phyloP scores from a whole-genome alignment of 148 eudicot species.

The Polygonum aviculare region DNA sequence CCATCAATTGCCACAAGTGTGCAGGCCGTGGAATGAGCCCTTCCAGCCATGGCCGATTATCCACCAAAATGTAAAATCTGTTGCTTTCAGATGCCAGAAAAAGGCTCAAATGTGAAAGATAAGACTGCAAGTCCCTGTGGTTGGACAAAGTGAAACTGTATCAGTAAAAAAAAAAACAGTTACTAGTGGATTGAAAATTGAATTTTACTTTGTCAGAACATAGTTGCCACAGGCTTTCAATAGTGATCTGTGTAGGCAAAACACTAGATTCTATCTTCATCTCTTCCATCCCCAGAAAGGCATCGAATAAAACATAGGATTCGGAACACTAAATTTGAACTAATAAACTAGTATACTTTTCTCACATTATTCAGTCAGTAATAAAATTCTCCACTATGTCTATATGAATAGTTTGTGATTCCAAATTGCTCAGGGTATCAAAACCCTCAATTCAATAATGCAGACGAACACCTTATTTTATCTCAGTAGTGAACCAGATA shows the following conservation, averaged over 20 bases:
- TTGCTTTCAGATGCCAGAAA: constrained; percentile 66
- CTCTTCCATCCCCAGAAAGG: not conserved
- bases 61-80: constrained; percentile 70
- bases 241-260: not conserved
- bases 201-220: not conserved
- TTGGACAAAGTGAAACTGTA: not conserved
- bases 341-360: not conserved
- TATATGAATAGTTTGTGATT: not conserved
- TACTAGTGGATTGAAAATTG: not conserved
- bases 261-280: not conserved
- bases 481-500: not conserved
- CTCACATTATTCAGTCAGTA: not conserved
- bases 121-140: constrained; percentile 89
- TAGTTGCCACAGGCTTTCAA: not conserved
- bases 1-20: constrained; percentile 83
- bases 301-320: not conserved
- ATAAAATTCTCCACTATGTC: not conserved
- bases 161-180: not conserved
- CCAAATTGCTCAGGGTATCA: no score
- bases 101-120: constrained; percentile 81
- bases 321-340: not conserved
- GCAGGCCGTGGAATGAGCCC: constrained; percentile 45
- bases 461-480: not conserved
- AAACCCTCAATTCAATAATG: no score
- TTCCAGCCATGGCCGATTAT: constrained; percentile 78